These are phyloP conservation scores for Heterobasidion occidentale DNA, from an alignment of 1,284 basidiomycete genomes.

Conservation along the genomic window DNA sequence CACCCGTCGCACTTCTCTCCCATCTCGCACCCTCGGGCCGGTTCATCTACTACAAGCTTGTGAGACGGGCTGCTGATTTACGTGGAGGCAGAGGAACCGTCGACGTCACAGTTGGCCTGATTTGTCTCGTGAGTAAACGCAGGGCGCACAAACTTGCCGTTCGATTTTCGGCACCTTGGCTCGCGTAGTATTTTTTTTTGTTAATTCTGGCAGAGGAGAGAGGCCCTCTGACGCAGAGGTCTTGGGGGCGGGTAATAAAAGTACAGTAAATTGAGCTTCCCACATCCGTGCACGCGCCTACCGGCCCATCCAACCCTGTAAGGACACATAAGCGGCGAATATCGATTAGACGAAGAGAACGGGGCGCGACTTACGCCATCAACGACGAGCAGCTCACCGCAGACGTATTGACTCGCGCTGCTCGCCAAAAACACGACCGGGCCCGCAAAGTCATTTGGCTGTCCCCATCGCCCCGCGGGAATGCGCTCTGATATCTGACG, in stretches of 20 bases:
- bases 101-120: not conserved
- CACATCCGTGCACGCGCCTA: conserved; percentile 15
- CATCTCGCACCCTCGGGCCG: no score
- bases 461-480: conserved; percentile 88
- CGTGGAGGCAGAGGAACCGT: not conserved
- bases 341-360: conserved; percentile 3
- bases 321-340: not conserved
- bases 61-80: not conserved
- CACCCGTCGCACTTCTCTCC: no score
- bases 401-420: conserved; percentile 82
- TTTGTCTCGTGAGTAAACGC: not conserved
- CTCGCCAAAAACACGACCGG: conserved; percentile 88
- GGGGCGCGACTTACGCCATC: conserved; percentile 48
- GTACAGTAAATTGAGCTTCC: no score
- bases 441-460: conserved; percentile 85
- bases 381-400: conserved; percentile 78
- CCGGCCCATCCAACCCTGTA: conserved; percentile 63
- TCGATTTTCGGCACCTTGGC: no score
- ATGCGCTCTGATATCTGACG: conserved; percentile 91
- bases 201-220: no score
- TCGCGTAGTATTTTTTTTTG: no score
- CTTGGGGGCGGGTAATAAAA: no score
- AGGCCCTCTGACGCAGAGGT: no score
- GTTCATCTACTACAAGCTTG: no score
- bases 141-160: no score